Base-by-base conservation (phyloP, 2,329 filamentous ascomycete genomes). In the Aureobasidium sp. region DNA sequence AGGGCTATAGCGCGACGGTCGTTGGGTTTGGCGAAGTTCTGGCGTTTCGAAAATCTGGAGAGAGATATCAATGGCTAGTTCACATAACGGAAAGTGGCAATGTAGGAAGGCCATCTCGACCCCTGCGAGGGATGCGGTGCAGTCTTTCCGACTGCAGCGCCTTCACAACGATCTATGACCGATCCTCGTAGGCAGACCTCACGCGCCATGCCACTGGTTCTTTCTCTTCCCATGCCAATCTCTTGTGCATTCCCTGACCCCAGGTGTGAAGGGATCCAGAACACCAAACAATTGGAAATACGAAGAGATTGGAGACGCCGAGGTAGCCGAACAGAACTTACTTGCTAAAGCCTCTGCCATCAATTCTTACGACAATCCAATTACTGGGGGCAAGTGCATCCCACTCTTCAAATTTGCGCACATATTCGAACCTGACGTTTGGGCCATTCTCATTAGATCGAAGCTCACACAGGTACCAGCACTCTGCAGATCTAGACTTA, bases 301-400 rank as follows among this genome's bases (percentile, higher is more conserved):
- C 6, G 17, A 42, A 19, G 39, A n/a, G 17, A 40, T 40, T 5
- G 7, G 39, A 49, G 35, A 37, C 19, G 35, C 1, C 14, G 19
- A 24, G 24, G 42, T 22, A 31, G 24, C n/a, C 6, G 5, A 31
- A 56, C n/a, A 40, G 29, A 17, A 71, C 75, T 72, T 78, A 95
- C 91, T 96, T 97, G 70, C 92, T 94, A 76, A 99, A 99, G 19
- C 91, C 92, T 66, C 93, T 83, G 27, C 94, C 94, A 76, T 99
- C 94, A 70, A 99, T 87, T 64, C 94, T 87, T 61, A 99, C 86
- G 22, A 97, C 91, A 62, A 97, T 88, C 91, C 92, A 99, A 29
- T 93, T 97, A 71, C 95, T 96, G 60, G 87, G 90, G 24, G 97
- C 81, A 44, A 99, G 78, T 50, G 77, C 76, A 71, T 97, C 91